Conservation (phyloP, 2,329 filamentous ascomycete species). For the Leptographium wingfieldii region DNA sequence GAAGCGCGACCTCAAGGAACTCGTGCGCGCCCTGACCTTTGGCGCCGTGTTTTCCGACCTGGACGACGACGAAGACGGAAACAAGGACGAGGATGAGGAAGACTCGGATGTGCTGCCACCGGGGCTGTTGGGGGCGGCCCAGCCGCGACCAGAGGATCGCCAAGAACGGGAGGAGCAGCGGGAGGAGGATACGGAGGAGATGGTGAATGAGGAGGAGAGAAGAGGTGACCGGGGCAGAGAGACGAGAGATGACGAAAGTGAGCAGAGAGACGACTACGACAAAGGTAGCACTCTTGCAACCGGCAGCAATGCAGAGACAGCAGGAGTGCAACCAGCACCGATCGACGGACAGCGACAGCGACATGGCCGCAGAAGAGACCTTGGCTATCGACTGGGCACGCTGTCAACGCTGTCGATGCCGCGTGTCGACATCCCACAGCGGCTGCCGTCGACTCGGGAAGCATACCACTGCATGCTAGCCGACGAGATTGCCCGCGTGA, state of each 20-base stretch:
- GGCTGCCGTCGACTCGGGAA: constrained; percentile 28
- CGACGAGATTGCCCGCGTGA: constrained; percentile 55
- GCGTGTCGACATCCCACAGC: constrained; percentile 21
- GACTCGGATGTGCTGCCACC: constrained; percentile 25
- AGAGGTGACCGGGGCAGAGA: constrained; percentile 3
- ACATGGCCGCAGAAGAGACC: background rate
- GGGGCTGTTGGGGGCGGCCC: constrained; percentile 27
- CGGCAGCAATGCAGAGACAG: background rate
- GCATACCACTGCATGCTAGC: constrained; percentile 55
- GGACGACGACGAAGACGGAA: constrained; percentile 7
- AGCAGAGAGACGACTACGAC: background rate
- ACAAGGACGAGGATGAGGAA: constrained; percentile 8
- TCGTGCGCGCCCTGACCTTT: constrained; percentile 28
- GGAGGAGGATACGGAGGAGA: constrained; percentile 13
- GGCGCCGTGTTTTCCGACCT: constrained; percentile 26
- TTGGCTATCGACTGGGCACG: background rate
- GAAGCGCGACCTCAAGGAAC: constrained; percentile 29
- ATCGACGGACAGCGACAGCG: no score
- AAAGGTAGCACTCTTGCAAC: no score
- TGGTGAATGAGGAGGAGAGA: background rate
- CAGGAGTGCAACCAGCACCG: no score
- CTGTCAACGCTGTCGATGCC: constrained; percentile 16
- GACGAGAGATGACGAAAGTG: constrained; percentile 9
- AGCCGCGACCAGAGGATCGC: constrained; percentile 12
- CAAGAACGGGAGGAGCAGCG: constrained; percentile 11